Percentiles rank a stretch among this genome's conserved stretches.
These are phyloP conservation scores for Scedosporium aurantiacum DNA, from an alignment of 2,329 filamentous ascomycete species.

Conservation along the genomic window DNA sequence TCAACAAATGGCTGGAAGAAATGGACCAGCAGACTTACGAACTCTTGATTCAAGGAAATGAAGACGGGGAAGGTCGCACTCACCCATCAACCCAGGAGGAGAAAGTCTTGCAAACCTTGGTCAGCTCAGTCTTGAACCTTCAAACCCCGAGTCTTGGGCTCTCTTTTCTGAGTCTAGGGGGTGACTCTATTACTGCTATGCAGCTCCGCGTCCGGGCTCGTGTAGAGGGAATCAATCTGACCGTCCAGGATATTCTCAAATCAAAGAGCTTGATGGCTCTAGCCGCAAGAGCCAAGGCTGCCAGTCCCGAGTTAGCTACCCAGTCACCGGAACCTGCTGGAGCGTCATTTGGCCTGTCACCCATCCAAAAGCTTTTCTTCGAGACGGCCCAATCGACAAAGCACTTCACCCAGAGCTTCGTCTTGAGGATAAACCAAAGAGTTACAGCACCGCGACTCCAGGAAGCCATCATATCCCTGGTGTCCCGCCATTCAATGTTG, in stretches of 20 bases:
- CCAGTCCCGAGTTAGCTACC: neutral
- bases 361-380: constrained; percentile 11
- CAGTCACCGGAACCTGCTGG: no score
- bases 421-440: constrained; percentile 1
- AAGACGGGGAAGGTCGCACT: no score
- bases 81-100: no score
- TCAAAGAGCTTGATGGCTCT: neutral
- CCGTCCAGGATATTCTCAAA: constrained; percentile 10
- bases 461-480: constrained; percentile 6
- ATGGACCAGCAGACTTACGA: neutral
- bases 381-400: neutral
- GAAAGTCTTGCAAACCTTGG: no score
- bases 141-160: neutral
- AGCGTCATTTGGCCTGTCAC: constrained; percentile 8
- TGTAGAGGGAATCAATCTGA: constrained; percentile 7
- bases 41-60: neutral
- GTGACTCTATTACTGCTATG: constrained; percentile 8
- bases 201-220: constrained; percentile 7
- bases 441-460: neutral
- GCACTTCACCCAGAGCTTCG: constrained; percentile 12
- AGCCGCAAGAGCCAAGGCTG: neutral
- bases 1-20: neutral
- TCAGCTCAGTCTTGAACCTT: neutral
- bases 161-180: constrained; percentile 3
- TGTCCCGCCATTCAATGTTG: constrained; percentile 11